Percentiles rank a stretch among this genome's conserved stretches.
Conservation (phyloP, 2,329 filamentous ascomycete species). For the Lizonia empirigonia region DNA sequence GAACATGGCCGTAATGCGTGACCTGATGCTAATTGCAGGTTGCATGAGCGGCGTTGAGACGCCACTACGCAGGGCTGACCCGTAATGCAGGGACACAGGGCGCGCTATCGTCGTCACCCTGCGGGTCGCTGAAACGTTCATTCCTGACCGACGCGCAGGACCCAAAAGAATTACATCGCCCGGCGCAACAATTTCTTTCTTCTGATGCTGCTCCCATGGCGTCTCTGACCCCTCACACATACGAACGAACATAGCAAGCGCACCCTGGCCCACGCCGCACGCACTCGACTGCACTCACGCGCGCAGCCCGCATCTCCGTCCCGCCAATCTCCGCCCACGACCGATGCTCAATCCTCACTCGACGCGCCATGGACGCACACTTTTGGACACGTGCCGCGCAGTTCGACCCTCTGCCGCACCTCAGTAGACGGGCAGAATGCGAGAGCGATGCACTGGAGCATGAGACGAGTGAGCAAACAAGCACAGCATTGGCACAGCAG, state of each 20-base stretch:
- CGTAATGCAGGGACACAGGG: conserved; percentile 13
- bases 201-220: conserved; percentile 13
- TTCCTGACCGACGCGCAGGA: conserved; percentile 16
- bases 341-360: conserved; percentile 7
- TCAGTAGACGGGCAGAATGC: conserved; percentile 14
- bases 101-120: conserved; percentile 19
- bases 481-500: neutral
- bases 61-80: conserved; percentile 10
- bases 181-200: neutral
- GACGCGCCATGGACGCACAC: conserved; percentile 9
- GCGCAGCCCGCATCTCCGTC: conserved; percentile 2
- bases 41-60: conserved; percentile 10
- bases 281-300: neutral
- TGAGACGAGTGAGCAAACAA: conserved; percentile 46
- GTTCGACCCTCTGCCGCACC: conserved; percentile 1
- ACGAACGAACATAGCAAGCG: conserved; percentile 7
- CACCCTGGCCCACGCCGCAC: conserved; percentile 1
- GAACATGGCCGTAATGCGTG: neutral
- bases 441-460: conserved; percentile 22
- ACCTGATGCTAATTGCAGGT: conserved; percentile 6
- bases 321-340: conserved; percentile 13
- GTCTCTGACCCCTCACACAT: neutral
- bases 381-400: conserved; percentile 7
- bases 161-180: conserved; percentile 13
- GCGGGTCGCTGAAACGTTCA: conserved; percentile 19